Percentiles rank a stretch among this genome's conserved stretches.
These are phyloP conservation scores for Elaeis oleifera DNA, from an alignment of 202 grass and related monocot species.

Conservation along the genomic window DNA sequence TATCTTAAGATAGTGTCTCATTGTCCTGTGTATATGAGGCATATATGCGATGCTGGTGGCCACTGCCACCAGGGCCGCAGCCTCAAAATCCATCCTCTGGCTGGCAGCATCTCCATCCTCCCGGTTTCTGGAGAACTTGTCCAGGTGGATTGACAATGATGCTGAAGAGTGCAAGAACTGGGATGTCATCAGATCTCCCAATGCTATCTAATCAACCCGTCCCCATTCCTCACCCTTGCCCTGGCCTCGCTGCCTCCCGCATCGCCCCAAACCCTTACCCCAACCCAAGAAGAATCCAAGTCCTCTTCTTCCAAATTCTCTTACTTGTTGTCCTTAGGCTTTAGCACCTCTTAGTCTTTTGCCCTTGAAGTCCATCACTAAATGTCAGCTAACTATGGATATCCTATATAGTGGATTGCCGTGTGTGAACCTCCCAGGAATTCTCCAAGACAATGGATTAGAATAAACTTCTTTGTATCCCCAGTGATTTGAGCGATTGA, in stretches of 20 bases:
- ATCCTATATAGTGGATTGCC: too few relatives aligned
- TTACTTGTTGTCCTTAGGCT: too few relatives aligned
- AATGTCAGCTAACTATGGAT: too few relatives aligned
- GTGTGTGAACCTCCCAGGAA: too few relatives aligned
- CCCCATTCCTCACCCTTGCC: not conserved
- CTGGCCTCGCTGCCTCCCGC: constrained; percentile 1
- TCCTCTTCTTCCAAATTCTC: too few relatives aligned
- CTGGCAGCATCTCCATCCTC: constrained; percentile 11
- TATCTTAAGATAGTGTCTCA: too few relatives aligned
- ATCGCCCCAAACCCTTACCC: too few relatives aligned
- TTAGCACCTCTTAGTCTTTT: too few relatives aligned
- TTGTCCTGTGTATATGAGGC: constrained; percentile 20
- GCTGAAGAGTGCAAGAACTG: constrained; percentile 46
- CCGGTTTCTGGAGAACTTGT: constrained; percentile 7
- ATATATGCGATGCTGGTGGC: constrained; percentile 32
- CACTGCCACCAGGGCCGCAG: not conserved
- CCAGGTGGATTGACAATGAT: constrained; percentile 23
- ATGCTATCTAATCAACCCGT: constrained; percentile 51
- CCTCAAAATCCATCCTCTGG: constrained; percentile 18
- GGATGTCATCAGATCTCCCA: constrained; percentile 93
- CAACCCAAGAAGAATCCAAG: not conserved
- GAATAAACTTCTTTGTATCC: too few relatives aligned
- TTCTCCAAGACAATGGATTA: too few relatives aligned
- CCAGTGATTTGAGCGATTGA: too few relatives aligned
- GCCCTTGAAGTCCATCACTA: too few relatives aligned